A percentile compares a stretch with the other conserved stretches of the same genome.
Conservation (phyloP, 2,329 filamentous ascomycete genomes). For the Penicillium brasilianum region DNA sequence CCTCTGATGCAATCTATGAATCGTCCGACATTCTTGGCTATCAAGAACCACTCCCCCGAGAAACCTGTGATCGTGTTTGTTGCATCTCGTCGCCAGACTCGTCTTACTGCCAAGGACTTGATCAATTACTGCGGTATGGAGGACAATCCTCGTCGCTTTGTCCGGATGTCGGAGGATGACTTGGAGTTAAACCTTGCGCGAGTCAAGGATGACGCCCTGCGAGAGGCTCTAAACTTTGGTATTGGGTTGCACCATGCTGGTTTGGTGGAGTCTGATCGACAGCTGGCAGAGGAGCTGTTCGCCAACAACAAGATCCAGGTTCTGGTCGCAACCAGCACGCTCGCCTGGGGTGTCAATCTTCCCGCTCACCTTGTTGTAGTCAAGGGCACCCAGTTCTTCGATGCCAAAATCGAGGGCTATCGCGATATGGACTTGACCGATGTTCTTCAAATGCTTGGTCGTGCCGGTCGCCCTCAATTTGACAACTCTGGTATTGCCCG, state of each 20-base stretch:
- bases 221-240: slow-evolving; percentile 94
- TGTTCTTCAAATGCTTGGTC: slow-evolving; percentile 95
- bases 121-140: slow-evolving; percentile 99
- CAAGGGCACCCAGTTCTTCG: slow-evolving; percentile 97
- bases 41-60: slow-evolving; percentile 93
- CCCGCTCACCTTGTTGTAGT: slow-evolving; percentile 96
- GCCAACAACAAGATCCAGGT: slow-evolving; percentile 98
- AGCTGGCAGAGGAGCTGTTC: slow-evolving; percentile 91
- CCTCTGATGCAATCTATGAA: slow-evolving; percentile 99
- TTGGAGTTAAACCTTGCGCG: slow-evolving; percentile 83
- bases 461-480: slow-evolving; percentile 94
- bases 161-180: slow-evolving; percentile 94
- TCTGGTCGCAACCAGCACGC: slow-evolving; percentile 89
- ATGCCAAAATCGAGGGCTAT: slow-evolving; percentile 96
- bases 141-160: slow-evolving; percentile 90
- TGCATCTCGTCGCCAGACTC: slow-evolving; percentile 90
- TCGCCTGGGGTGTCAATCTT: slow-evolving; percentile 97
- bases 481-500: slow-evolving; percentile 93
- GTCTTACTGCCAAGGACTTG: slow-evolving; percentile 90
- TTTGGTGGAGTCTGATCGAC: slow-evolving; percentile 90
- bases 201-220: slow-evolving; percentile 90
- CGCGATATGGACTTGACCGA: slow-evolving; percentile 99
- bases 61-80: slow-evolving; percentile 99
- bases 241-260: slow-evolving; percentile 97
- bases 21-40: slow-evolving; percentile 90